These are phyloP conservation scores for Rhamnella rubrinervis DNA, from an alignment of 331 rosid species.

Conservation along the genomic window DNA sequence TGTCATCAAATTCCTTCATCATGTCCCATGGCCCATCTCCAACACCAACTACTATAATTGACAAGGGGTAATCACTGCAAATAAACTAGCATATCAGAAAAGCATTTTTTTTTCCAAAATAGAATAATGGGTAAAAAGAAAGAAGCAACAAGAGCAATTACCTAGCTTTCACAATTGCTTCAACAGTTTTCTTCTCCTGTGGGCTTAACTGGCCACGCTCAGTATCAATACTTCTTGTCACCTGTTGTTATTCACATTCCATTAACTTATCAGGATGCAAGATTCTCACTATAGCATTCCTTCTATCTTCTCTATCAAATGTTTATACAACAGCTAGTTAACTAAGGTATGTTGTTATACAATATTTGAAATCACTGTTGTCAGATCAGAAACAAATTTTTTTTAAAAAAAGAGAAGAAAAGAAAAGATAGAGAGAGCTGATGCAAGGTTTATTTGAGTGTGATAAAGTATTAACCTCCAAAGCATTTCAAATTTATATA, in stretches of 20 bases:
- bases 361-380: background rate
- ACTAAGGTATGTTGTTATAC: background rate
- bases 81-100: slow-evolving; percentile 20
- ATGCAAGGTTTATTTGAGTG: too few relatives aligned
- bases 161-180: slow-evolving; percentile 97
- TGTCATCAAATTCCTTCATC: slow-evolving; percentile 92
- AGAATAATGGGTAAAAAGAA: slow-evolving; percentile 8
- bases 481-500: too few relatives aligned
- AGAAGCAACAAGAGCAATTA: slow-evolving; percentile 23
- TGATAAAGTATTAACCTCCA: too few relatives aligned
- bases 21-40: slow-evolving; percentile 99
- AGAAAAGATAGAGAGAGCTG: background rate
- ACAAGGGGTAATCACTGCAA: slow-evolving; percentile 71
- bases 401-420: too few relatives aligned
- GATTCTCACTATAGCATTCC: slow-evolving; percentile 2
- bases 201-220: slow-evolving; percentile 72
- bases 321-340: background rate
- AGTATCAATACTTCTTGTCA: slow-evolving; percentile 92
- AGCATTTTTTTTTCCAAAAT: background rate
- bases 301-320: background rate
- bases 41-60: slow-evolving; percentile 88
- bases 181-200: slow-evolving; percentile 88
- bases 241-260: slow-evolving; percentile 36
- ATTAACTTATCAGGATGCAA: slow-evolving; percentile 3
- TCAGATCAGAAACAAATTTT: background rate